These are phyloP conservation scores for Phytophthora parvispora DNA, from an alignment of 352 stramenopile species.

Conservation along the genomic window DNA sequence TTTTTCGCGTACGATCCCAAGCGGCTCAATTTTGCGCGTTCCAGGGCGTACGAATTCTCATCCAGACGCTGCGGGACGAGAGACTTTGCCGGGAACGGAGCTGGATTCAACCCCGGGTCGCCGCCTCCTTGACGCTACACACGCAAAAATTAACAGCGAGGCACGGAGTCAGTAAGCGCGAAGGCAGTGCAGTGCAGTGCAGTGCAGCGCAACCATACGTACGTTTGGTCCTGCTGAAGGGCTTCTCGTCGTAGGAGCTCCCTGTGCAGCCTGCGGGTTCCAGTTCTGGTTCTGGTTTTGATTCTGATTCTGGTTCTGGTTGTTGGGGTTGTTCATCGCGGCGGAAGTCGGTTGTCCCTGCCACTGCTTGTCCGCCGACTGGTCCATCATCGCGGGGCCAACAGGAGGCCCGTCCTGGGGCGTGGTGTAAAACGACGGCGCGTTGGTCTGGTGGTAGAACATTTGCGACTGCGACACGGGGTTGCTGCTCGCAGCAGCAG, in stretches of 20 bases:
- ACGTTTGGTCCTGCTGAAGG: conserved; percentile 25
- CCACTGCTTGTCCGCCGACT: conserved; percentile 56
- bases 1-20: conserved; percentile 75
- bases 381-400: conserved; percentile 43
- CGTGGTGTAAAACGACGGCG: conserved; percentile 70
- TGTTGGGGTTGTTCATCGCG: conserved; percentile 26
- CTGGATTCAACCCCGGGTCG: conserved; percentile 61
- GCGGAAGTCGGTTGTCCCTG: conserved; percentile 28
- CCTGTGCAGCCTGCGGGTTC: conserved; percentile 33
- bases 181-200: not conserved
- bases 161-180: conserved; percentile 4
- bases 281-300: conserved; percentile 32
- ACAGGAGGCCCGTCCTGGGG: conserved; percentile 53
- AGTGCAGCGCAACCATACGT: conserved; percentile 16
- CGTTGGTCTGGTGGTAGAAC: conserved; percentile 66
- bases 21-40: conserved; percentile 52
- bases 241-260: conserved; percentile 14
- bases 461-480: conserved; percentile 60
- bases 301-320: conserved; percentile 26
- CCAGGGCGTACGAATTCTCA: conserved; percentile 64
- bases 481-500: conserved; percentile 15
- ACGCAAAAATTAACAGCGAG: conserved; percentile 1
- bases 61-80: conserved; percentile 73
- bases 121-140: conserved; percentile 28
- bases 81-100: conserved; percentile 68